Base-by-base conservation (phyloP, 108 stramenopile genomes). In the Skeletonema marinoi region DNA sequence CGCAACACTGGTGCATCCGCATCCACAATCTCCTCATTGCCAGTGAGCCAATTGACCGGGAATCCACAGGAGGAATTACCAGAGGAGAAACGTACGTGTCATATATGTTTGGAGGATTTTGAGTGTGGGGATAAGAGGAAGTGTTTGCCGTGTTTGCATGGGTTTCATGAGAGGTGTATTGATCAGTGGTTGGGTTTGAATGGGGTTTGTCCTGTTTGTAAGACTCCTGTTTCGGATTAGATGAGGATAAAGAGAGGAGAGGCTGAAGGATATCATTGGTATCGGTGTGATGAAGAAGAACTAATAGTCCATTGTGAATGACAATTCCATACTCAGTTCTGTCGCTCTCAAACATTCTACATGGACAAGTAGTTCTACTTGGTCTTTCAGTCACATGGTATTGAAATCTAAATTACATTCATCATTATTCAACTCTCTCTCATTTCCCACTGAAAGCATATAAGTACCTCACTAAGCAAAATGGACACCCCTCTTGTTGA, bases 401-500 rank as follows among this genome's bases (percentile, higher is more conserved):
- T 35, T 4, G 33, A 35, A 35, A 35, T 35, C 33, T 35, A 35
- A 4, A 35, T 35, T 35, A 35, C 33, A 35, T 35, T 46, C 46
- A n/a, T 48, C 16, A 14, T 48, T 48, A 14, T 48, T 48, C 16
- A 14, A 3, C 39, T 41, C 39, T 41, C 1, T 51, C 50, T 51
- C 50, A 6, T 19, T n/a, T 51, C n/a, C n/a, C 50, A n/a, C 17
- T 41, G 39, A 41, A 11, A 41, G 1, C 39, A 41, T 39, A 39
- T 11, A 11, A 2, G 2, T 10, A 32, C 16, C 64, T 42, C 16
- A 32, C 67, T 82, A 96, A 5, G 90, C 88, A 84, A 98, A 98
- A 78, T 97, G 96, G 60, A 98, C 88, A 13, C 96, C 96, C 19
- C 87, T 83, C 42, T 85, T 74, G 72, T 98, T 97, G 78, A 98